Conservation (phyloP, 202 grass and related monocot species). For the Dendrocalamus latiflorus region DNA sequence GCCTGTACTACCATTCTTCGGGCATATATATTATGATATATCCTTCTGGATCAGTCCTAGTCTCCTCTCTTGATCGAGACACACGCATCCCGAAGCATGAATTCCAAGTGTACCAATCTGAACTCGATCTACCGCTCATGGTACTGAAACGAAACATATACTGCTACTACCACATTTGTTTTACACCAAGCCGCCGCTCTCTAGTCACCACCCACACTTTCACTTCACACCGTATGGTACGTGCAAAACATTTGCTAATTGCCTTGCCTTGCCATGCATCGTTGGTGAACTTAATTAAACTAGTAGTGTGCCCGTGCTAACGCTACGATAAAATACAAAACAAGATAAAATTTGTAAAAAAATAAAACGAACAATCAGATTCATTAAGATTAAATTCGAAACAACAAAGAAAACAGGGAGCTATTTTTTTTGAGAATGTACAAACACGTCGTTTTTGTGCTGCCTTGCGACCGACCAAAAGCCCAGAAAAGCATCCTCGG, state of each 20-base stretch:
- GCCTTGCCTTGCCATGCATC: not conserved
- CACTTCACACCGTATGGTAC: not conserved
- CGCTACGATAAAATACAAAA: too few species aligned
- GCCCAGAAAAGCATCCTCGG: too few species aligned
- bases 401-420: too few species aligned
- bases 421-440: too few species aligned
- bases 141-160: not conserved
- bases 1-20: not conserved
- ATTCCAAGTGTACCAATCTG: not conserved
- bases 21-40: not conserved
- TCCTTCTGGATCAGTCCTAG: not conserved
- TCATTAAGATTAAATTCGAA: too few species aligned
- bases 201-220: not conserved
- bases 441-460: too few species aligned
- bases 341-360: too few species aligned
- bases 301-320: too few species aligned
- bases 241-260: conserved; percentile 7
- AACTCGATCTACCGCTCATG: not conserved
- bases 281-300: not conserved
- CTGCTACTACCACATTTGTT: too few species aligned
- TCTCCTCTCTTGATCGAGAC: not conserved
- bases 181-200: not conserved
- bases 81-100: not conserved
- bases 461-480: too few species aligned
- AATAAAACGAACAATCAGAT: too few species aligned